Conservation (phyloP, 805 yeast genomes). For the Pichia gijzeniarum region DNA sequence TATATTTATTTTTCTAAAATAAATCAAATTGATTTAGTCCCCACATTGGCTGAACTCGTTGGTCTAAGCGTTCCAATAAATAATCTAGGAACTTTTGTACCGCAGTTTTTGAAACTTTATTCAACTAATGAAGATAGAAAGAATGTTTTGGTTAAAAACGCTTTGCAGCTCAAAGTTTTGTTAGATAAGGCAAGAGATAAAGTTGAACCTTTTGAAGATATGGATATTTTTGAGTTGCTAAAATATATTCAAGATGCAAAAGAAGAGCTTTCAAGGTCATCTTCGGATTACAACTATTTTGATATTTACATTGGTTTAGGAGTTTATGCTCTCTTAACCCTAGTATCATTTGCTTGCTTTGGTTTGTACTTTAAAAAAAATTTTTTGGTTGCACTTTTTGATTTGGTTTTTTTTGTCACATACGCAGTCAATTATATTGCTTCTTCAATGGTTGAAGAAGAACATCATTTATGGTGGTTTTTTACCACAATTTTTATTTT, state of each 20-base stretch:
- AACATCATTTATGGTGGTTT: slow-evolving; percentile 96
- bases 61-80: slow-evolving; percentile 66
- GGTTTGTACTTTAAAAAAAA: slow-evolving; percentile 12
- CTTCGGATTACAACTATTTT: slow-evolving; percentile 65
- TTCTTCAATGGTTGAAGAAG: slow-evolving; percentile 90
- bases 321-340: slow-evolving; percentile 27
- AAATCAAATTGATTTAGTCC: slow-evolving; percentile 69
- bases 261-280: slow-evolving; percentile 43
- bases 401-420: slow-evolving; percentile 26
- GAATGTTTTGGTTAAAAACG: slow-evolving; percentile 45
- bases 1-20: slow-evolving; percentile 49
- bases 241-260: slow-evolving; percentile 43
- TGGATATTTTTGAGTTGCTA: slow-evolving; percentile 14
- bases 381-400: slow-evolving; percentile 18
- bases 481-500: slow-evolving; percentile 35
- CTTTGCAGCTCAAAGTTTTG: slow-evolving; percentile 47
- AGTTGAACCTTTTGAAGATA: slow-evolving; percentile 11
- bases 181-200: slow-evolving; percentile 34
- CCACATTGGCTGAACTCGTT: slow-evolving; percentile 55
- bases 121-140: slow-evolving; percentile 27
- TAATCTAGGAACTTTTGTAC: slow-evolving; percentile 65
- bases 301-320: slow-evolving; percentile 41
- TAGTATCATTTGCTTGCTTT: slow-evolving; percentile 26
- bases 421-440: slow-evolving; percentile 64
- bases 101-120: slow-evolving; percentile 52